A percentile compares a stretch with the other conserved stretches of the same genome.
Evolutionary conservation across 2,329 filamentous ascomycete genomes (phyloP).

Genomic region (Cytospora schulzeri): DNA sequence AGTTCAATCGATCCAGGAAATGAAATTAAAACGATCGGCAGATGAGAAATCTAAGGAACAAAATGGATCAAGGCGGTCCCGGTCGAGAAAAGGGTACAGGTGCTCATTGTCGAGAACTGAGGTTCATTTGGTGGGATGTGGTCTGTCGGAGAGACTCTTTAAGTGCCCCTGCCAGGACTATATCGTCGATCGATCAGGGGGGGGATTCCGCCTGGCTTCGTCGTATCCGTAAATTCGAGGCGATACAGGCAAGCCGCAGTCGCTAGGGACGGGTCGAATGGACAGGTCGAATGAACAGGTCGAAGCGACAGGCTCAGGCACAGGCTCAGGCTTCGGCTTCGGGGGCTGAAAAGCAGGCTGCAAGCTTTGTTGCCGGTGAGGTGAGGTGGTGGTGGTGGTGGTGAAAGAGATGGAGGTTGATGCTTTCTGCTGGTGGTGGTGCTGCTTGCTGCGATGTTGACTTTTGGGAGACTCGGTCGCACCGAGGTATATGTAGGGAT

Average conservation of each 20-base stretch:
- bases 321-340: neutral
- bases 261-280: slow-evolving; percentile 2
- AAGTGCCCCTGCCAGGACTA: slow-evolving; percentile 7
- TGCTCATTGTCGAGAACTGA: slow-evolving; percentile 57
- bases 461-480: slow-evolving; percentile 23
- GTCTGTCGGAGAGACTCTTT: slow-evolving; percentile 10
- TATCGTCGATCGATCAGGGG: slow-evolving; percentile 12
- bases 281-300: neutral
- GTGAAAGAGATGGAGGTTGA: slow-evolving; percentile 7
- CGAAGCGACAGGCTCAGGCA: slow-evolving; percentile 13
- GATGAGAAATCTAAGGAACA: slow-evolving; percentile 51
- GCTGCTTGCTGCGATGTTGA: slow-evolving; percentile 17
- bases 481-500: slow-evolving; percentile 24
- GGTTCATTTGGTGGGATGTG: slow-evolving; percentile 39
- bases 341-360: slow-evolving; percentile 23
- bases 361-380: slow-evolving; percentile 18
- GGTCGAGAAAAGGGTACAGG: slow-evolving; percentile 51
- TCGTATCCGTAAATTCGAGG: slow-evolving; percentile 11
- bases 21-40: slow-evolving; percentile 29
- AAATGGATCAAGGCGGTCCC: slow-evolving; percentile 57
- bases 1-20: slow-evolving; percentile 27
- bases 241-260: slow-evolving; percentile 12
- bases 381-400: slow-evolving; percentile 2
- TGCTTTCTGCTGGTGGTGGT: neutral
- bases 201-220: slow-evolving; percentile 6